phyloP scores from a whole-genome alignment of 805 yeast genomes.

The Starmerella ratchasimensis region DNA sequence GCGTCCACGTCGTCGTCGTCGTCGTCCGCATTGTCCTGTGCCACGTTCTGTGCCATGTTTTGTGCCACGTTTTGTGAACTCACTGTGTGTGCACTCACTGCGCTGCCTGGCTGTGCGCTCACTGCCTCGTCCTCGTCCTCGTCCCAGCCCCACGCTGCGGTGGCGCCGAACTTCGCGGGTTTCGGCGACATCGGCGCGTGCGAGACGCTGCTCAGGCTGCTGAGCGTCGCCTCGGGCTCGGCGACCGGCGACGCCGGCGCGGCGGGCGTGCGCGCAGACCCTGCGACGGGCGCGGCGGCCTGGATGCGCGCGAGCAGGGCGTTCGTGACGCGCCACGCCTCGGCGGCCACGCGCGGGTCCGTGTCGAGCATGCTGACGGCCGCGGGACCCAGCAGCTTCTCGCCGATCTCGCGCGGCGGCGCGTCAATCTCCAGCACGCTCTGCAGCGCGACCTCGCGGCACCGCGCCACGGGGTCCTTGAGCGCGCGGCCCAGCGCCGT shows the following conservation, averaged over 20 bases:
- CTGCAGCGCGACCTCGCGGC: slow-evolving; percentile 60
- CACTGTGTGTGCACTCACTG: too few species aligned
- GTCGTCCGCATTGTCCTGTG: slow-evolving; percentile 1
- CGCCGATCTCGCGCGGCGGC: slow-evolving; percentile 60
- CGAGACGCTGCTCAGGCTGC: too few species aligned
- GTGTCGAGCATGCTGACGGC: slow-evolving; percentile 74
- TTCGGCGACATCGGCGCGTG: too few species aligned
- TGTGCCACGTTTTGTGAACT: not conserved
- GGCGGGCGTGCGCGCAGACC: too few species aligned
- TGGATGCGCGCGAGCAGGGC: slow-evolving; percentile 43
- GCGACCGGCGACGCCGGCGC: too few species aligned
- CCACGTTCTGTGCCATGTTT: not conserved
- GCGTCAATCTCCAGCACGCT: slow-evolving; percentile 63
- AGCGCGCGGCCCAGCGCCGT: slow-evolving; percentile 79
- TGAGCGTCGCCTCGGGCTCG: too few species aligned
- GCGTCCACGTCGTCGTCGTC: slow-evolving; percentile 6
- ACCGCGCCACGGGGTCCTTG: slow-evolving; percentile 62
- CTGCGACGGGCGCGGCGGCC: slow-evolving; percentile 28
- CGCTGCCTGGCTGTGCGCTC: too few species aligned
- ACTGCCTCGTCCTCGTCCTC: slow-evolving; percentile 5
- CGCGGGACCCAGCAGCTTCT: slow-evolving; percentile 67
- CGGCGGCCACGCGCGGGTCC: slow-evolving; percentile 51
- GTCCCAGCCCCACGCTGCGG: slow-evolving; percentile 16
- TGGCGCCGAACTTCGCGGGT: too few species aligned
- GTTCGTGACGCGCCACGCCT: slow-evolving; percentile 58